Conservation (phyloP, 768 basidiomycete species). For the Kwoniella mangroviensis region DNA sequence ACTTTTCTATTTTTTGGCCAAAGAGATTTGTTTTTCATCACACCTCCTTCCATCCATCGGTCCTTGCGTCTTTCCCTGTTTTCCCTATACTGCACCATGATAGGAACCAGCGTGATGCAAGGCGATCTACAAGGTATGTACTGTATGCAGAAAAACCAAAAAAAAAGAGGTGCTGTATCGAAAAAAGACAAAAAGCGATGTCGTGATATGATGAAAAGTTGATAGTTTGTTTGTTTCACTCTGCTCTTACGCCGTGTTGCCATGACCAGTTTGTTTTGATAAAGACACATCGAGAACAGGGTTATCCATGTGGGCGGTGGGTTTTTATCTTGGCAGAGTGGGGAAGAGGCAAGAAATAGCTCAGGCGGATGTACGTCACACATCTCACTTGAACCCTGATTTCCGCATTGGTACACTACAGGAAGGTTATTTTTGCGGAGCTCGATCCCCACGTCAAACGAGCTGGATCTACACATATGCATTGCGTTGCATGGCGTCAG, state of each 20-base stretch:
- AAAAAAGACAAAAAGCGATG: conserved; percentile 16
- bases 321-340: background rate
- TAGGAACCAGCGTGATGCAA: background rate
- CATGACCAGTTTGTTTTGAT: background rate
- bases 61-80: conserved; percentile 2
- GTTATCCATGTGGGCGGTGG: background rate
- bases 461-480: background rate
- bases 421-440: background rate
- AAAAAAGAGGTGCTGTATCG: no score
- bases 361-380: background rate
- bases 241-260: conserved; percentile 5
- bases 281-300: conserved; percentile 1
- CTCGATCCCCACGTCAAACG: background rate
- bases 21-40: background rate
- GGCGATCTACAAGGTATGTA: background rate
- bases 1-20: background rate
- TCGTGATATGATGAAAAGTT: conserved; percentile 21
- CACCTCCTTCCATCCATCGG: background rate
- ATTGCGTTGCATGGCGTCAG: conserved; percentile 17
- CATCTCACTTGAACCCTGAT: background rate
- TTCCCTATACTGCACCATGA: background rate
- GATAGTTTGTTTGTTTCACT: conserved; percentile 1
- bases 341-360: background rate
- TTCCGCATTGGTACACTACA: background rate
- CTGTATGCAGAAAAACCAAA: background rate